phyloP scores from a whole-genome alignment of 768 basidiomycete species.

The Porpolomopsis calyptriformis region DNA sequence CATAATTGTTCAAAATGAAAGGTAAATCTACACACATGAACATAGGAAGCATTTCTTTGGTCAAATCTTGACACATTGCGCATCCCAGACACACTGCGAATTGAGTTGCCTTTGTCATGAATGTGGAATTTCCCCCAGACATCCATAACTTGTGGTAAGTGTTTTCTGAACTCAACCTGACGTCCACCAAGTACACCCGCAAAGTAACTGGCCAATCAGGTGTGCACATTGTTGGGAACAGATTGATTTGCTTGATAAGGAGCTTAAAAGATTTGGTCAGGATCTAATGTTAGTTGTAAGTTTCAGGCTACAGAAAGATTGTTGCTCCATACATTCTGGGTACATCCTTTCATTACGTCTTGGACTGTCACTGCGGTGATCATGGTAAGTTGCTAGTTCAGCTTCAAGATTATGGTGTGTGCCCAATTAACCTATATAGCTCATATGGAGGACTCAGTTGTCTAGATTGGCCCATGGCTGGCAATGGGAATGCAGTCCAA shows the following conservation, averaged over 20 bases:
- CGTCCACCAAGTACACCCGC: constrained; percentile 4
- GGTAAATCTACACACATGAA: background rate
- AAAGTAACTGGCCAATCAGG: constrained; percentile 14
- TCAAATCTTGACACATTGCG: background rate
- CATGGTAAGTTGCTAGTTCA: constrained; percentile 17
- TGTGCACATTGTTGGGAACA: constrained; percentile 6
- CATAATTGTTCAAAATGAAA: background rate
- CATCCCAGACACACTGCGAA: constrained; percentile 6
- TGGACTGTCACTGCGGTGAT: background rate
- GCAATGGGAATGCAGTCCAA: no score
- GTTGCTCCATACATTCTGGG: constrained; percentile 5
- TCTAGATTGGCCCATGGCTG: no score
- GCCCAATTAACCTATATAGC: no score
- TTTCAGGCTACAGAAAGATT: background rate
- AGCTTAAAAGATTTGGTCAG: constrained; percentile 7
- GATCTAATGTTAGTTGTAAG: constrained; percentile 11
- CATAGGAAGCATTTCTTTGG: constrained; percentile 3
- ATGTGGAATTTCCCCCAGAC: constrained; percentile 20
- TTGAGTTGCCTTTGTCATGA: constrained; percentile 16
- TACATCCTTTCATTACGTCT: constrained; percentile 6
- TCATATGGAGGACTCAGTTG: no score
- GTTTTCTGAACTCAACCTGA: background rate
- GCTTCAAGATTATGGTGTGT: constrained; percentile 19
- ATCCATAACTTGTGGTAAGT: constrained; percentile 12
- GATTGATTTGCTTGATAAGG: constrained; percentile 8